phyloP scores from a whole-genome alignment of 2,329 filamentous ascomycete species.

The Calonectria hongkongensis region DNA sequence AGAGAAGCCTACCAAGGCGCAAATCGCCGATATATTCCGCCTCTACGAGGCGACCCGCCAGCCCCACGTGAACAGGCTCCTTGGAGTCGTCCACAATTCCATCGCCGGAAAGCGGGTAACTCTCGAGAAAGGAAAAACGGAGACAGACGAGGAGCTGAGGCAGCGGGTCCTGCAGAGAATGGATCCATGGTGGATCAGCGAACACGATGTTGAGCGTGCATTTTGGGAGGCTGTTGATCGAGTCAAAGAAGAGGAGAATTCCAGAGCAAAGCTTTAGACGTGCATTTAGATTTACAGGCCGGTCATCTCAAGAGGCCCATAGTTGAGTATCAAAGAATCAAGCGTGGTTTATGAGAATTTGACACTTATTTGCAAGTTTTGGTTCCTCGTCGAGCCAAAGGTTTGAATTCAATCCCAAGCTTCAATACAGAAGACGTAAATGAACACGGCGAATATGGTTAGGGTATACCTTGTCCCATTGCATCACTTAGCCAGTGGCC shows the following conservation, averaged over 20 bases:
- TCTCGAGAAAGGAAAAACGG: slow-evolving; percentile 48
- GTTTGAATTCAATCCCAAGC: too few species aligned
- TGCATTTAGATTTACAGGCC: not conserved
- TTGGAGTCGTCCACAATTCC: slow-evolving; percentile 43
- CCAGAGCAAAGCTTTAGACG: not conserved
- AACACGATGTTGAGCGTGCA: slow-evolving; percentile 66
- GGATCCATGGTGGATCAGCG: slow-evolving; percentile 66
- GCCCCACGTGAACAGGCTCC: slow-evolving; percentile 60
- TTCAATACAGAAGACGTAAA: not conserved
- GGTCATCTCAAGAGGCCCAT: too few species aligned
- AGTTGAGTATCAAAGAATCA: not conserved
- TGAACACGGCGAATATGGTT: not conserved
- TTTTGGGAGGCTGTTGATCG: slow-evolving; percentile 51
- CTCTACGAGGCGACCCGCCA: slow-evolving; percentile 66
- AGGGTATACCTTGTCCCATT: not conserved
- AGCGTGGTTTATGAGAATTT: too few species aligned
- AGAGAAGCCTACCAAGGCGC: slow-evolving; percentile 38
- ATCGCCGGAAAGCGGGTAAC: slow-evolving; percentile 37
- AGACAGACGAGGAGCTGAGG: slow-evolving; percentile 62
- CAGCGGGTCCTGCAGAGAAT: slow-evolving; percentile 59
- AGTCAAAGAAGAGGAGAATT: slow-evolving; percentile 8
- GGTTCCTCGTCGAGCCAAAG: not conserved
- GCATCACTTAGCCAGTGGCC: not conserved
- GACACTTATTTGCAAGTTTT: too few species aligned
- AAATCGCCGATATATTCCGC: slow-evolving; percentile 57